Evolutionary conservation across 441 rosid species (phyloP).

Genomic region (Capsella rubella): DNA sequence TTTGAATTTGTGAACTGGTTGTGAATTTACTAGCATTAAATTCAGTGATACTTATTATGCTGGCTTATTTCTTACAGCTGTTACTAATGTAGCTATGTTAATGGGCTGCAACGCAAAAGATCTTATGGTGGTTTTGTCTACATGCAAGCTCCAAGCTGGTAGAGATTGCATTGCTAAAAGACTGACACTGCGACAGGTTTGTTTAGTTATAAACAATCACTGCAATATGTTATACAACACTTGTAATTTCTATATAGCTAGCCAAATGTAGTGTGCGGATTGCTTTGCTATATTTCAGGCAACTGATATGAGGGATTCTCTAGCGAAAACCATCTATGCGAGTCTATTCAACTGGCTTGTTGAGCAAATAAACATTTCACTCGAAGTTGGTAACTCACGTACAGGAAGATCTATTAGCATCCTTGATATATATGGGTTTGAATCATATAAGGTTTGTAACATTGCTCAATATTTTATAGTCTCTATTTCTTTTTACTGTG

Average conservation of each 20-base stretch:
- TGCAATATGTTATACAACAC: background rate
- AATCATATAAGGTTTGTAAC: conserved; percentile 75
- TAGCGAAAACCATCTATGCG: conserved; percentile 85
- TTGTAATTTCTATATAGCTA: conserved; percentile 3
- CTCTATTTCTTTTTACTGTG: conserved; percentile 26
- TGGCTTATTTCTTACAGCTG: conserved; percentile 59
- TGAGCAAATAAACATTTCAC: conserved; percentile 75
- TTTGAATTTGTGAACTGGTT: conserved; percentile 21
- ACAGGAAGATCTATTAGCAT: conserved; percentile 83
- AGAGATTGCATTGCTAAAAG: conserved; percentile 71
- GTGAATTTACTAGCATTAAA: background rate
- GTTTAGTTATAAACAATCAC: background rate
- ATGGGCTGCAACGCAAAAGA: conserved; percentile 72
- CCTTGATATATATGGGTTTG: conserved; percentile 95
- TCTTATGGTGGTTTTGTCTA: conserved; percentile 70
- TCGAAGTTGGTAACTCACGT: conserved; percentile 58
- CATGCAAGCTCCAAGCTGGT: conserved; percentile 73
- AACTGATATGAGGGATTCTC: conserved; percentile 80
- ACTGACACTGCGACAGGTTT: conserved; percentile 84
- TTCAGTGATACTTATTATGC: conserved; percentile 27
- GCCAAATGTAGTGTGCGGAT: background rate
- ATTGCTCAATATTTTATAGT: conserved; percentile 1
- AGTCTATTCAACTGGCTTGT: conserved; percentile 91
- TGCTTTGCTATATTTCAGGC: conserved; percentile 59
- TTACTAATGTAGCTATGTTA: conserved; percentile 71